A percentile compares a stretch with the other conserved stretches of the same genome.
These are phyloP conservation scores for Polytrichum commune DNA, from an alignment of 225 moss, liverwort and hornwort species.

Conservation along the genomic window DNA sequence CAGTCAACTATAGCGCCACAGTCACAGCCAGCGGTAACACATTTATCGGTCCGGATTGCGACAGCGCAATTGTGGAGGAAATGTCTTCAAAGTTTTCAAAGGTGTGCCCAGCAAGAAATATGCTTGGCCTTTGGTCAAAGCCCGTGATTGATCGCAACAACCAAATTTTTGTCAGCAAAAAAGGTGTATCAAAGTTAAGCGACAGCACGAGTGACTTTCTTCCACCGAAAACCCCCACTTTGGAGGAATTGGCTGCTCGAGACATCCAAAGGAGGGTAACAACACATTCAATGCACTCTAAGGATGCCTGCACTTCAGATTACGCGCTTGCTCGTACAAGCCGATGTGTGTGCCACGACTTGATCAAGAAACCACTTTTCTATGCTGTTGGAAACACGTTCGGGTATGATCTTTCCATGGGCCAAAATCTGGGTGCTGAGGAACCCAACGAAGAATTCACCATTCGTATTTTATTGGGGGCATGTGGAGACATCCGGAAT, in stretches of 20 bases:
- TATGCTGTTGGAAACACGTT: constrained; percentile 11
- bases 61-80: constrained; percentile 12
- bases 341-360: not conserved
- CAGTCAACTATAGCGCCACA: constrained; percentile 8
- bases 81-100: constrained; percentile 4
- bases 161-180: constrained; percentile 1
- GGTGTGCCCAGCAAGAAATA: no score
- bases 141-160: constrained; percentile 1
- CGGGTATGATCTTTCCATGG: constrained; percentile 11
- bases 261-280: not conserved
- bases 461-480: constrained; percentile 8
- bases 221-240: not conserved
- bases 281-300: not conserved
- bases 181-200: not conserved
- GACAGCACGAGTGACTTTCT: no score
- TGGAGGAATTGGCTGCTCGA: constrained; percentile 1
- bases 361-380: not conserved
- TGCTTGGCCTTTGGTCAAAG: constrained; percentile 2
- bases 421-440: not conserved
- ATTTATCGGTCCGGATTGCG: constrained; percentile 1
- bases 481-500: constrained; percentile 18
- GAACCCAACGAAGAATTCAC: not conserved
- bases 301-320: not conserved
- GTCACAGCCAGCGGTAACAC: constrained; percentile 5
- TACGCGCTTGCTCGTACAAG: not conserved